Evolutionary conservation across 202 grass and related monocot species (phyloP).

Genomic region (Carex arenaria): DNA sequence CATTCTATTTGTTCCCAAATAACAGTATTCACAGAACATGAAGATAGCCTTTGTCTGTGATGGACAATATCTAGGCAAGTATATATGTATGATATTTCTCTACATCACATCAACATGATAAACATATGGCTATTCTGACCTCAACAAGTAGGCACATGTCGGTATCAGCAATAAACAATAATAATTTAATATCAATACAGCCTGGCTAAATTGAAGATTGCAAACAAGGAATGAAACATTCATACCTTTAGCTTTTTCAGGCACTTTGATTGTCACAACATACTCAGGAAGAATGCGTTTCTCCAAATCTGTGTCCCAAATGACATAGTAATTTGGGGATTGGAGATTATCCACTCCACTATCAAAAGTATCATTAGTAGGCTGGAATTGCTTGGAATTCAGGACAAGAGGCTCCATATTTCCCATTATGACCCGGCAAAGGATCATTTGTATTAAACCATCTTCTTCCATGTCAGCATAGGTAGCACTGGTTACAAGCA

Average conservation of each 20-base stretch:
- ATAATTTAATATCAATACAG: background rate
- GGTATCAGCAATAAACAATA: background rate
- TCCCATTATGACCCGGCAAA: conserved; percentile 89
- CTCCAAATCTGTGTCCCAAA: conserved; percentile 65
- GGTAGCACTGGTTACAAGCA: conserved; percentile 31
- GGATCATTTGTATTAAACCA: conserved; percentile 62
- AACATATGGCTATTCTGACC: background rate
- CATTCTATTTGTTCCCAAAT: background rate
- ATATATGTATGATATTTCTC: background rate
- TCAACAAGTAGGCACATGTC: background rate
- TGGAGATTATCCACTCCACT: conserved; percentile 65
- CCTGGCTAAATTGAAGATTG: background rate
- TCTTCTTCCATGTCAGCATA: conserved; percentile 55
- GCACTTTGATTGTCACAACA: conserved; percentile 51
- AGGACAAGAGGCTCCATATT: conserved; percentile 56
- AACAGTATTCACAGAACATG: background rate
- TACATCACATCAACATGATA: background rate
- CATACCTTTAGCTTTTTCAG: conserved; percentile 43
- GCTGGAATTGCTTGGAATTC: conserved; percentile 68
- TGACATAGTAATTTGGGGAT: conserved; percentile 66
- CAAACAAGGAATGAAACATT: conserved; percentile 1
- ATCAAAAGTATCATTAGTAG: conserved; percentile 62
- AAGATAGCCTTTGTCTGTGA: background rate
- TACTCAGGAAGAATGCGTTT: conserved; percentile 69
- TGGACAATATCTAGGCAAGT: background rate